Conservation (phyloP, 192 early-diverging fungal genomes). For the Coemansia sp. region DNA sequence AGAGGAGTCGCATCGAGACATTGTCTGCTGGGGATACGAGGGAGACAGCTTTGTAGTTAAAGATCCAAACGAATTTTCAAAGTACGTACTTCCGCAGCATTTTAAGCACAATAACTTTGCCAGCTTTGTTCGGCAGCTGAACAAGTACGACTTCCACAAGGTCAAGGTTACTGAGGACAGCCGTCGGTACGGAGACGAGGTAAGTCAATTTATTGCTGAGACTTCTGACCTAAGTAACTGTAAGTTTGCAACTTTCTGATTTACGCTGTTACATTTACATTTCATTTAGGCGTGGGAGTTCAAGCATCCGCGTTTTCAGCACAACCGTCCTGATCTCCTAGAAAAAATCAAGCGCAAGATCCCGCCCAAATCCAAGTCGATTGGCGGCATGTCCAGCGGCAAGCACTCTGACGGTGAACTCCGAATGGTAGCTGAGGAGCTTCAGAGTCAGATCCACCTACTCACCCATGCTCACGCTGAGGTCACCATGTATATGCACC, state of each 20-base stretch:
- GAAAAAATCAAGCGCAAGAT: constrained; percentile 71
- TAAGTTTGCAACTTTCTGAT: too few relatives aligned
- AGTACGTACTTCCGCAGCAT: constrained; percentile 73
- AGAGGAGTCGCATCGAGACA: constrained; percentile 47
- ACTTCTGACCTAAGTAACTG: neutral
- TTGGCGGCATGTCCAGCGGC: constrained; percentile 39
- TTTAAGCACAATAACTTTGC: constrained; percentile 94
- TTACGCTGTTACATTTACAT: neutral
- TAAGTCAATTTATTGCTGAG: constrained; percentile 7
- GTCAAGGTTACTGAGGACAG: constrained; percentile 54
- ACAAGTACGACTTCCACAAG: constrained; percentile 86
- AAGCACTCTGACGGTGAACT: constrained; percentile 39
- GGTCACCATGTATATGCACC: constrained; percentile 54
- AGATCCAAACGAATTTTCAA: constrained; percentile 80
- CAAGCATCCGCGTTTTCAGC: constrained; percentile 79
- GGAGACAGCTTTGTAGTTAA: constrained; percentile 88
- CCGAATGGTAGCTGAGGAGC: constrained; percentile 41
- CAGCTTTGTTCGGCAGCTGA: constrained; percentile 86
- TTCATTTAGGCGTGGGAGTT: constrained; percentile 79
- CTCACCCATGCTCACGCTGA: constrained; percentile 52
- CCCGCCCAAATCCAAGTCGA: constrained; percentile 50
- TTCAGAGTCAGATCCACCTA: constrained; percentile 52
- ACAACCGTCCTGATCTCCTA: constrained; percentile 64
- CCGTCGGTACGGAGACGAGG: constrained; percentile 52
- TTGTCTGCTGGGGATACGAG: constrained; percentile 69